Evolutionary conservation across 257 asterid genomes (phyloP).

Genomic region (Jacaranda mimosifolia): DNA sequence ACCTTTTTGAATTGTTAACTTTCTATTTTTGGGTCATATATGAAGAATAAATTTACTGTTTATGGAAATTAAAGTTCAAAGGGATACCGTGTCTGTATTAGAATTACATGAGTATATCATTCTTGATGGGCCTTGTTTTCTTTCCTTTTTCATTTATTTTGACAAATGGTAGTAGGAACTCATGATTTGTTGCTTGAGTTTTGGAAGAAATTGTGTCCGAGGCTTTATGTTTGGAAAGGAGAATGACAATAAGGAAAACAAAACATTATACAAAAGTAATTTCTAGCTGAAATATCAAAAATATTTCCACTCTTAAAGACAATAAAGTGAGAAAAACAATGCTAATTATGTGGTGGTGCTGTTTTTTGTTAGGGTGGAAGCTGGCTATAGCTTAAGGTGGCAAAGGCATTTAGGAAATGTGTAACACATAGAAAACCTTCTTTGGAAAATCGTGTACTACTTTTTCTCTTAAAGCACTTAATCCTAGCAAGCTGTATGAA

Average conservation of each 20-base stretch:
- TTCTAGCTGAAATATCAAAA: neutral
- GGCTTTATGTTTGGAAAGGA: neutral
- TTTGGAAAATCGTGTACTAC: neutral
- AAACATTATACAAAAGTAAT: neutral
- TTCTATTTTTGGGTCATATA: slow-evolving; percentile 18
- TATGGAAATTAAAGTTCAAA: neutral
- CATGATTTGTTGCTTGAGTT: neutral
- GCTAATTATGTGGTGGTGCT: neutral
- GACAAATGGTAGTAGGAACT: neutral
- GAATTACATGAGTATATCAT: neutral
- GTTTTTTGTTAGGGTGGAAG: slow-evolving; percentile 6
- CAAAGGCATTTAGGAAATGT: neutral
- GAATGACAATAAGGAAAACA: neutral
- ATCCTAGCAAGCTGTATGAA: slow-evolving; percentile 10
- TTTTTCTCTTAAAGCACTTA: neutral
- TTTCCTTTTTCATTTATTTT: neutral
- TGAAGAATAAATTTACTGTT: slow-evolving; percentile 2
- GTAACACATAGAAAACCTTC: neutral
- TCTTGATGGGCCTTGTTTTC: neutral
- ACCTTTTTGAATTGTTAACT: neutral
- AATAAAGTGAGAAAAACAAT: neutral
- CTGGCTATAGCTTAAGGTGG: slow-evolving; percentile 11
- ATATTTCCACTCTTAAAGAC: slow-evolving; percentile 3
- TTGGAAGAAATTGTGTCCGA: too few species aligned
- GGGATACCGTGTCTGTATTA: neutral